Conservation (phyloP, 495 filamentous ascomycete species). For the Cetradonia linearis region DNA sequence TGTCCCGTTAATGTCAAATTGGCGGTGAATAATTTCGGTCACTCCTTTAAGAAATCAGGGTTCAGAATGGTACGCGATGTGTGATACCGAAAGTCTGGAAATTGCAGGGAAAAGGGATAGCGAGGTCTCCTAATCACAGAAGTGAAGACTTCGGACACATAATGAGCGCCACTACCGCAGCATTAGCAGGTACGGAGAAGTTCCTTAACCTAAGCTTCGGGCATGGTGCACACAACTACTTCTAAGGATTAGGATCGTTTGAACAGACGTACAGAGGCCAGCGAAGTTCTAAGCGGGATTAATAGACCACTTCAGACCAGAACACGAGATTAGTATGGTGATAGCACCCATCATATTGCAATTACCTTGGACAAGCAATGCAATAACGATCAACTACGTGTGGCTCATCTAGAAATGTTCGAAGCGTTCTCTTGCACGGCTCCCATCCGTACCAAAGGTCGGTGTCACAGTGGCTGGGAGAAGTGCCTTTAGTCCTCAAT, state of each 20-base stretch:
- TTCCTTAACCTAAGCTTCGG: background rate
- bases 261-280: background rate
- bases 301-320: background rate
- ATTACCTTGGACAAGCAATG: background rate
- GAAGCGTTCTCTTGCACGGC: constrained; percentile 65
- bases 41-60: background rate
- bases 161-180: background rate
- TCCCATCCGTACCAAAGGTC: constrained; percentile 44
- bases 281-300: background rate
- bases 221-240: background rate
- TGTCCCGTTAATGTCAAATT: background rate
- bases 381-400: background rate
- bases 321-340: background rate
- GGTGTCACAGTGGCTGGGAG: constrained; percentile 37
- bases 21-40: background rate
- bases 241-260: background rate
- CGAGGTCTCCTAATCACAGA: background rate
- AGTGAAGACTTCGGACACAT: background rate
- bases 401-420: constrained; percentile 35
- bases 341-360: no score
- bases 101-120: background rate
- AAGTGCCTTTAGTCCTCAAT: constrained; percentile 58
- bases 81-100: background rate
- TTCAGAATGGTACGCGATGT: background rate
- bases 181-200: background rate